Conservation (phyloP, 345 rosid species). For the Ailanthus altissimus region DNA sequence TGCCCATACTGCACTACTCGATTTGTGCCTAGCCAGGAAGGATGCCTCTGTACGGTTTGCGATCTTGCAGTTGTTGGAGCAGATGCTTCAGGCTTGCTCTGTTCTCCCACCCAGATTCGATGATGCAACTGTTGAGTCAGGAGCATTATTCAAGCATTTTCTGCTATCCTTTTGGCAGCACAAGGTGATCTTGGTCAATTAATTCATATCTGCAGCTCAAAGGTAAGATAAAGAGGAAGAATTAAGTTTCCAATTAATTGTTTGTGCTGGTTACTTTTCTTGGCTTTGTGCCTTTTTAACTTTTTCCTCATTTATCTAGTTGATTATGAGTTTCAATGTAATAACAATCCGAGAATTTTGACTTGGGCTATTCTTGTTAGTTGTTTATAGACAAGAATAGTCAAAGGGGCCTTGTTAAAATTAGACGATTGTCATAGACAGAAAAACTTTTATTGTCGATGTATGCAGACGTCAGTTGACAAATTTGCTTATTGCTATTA, state of each 20-base stretch:
- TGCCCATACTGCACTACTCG: conserved; percentile 88
- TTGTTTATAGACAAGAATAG: conserved; percentile 38
- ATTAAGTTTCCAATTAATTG: conserved; percentile 26
- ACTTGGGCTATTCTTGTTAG: conserved; percentile 36
- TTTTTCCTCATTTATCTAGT: conserved; percentile 23
- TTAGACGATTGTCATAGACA: conserved; percentile 39
- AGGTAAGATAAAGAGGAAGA: conserved; percentile 31
- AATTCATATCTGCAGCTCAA: conserved; percentile 23
- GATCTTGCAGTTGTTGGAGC: conserved; percentile 85
- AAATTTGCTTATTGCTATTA: conserved; percentile 25
- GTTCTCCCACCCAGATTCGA: conserved; percentile 84
- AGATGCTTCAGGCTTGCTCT: conserved; percentile 90
- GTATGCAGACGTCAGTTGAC: conserved; percentile 27
- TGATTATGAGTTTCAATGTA: conserved; percentile 36
- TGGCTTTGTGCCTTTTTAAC: neutral
- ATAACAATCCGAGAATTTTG: conserved; percentile 44
- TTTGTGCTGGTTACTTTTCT: conserved; percentile 27
- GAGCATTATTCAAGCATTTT: conserved; percentile 20
- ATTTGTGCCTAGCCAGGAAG: conserved; percentile 76
- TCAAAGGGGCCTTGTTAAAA: conserved; percentile 32
- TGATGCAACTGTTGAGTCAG: conserved; percentile 30
- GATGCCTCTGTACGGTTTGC: conserved; percentile 71
- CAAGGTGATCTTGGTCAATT: conserved; percentile 2
- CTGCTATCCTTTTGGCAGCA: conserved; percentile 18
- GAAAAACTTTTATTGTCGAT: conserved; percentile 23